Percentiles rank a stretch among this genome's conserved stretches.
Conservation (phyloP, 305 asterid genomes). For the Fraxinus sp. region DNA sequence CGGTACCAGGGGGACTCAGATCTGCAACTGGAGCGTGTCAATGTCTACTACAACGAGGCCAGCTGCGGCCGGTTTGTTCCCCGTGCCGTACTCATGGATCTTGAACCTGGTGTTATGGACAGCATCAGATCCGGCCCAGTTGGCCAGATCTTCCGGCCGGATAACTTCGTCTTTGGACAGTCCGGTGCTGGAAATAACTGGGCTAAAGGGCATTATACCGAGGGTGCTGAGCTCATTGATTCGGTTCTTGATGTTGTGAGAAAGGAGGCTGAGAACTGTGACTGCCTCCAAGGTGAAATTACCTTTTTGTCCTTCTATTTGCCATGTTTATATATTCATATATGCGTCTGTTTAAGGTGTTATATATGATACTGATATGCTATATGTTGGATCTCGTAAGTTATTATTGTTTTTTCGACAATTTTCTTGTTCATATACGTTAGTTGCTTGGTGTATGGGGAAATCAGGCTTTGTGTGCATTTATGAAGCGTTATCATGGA, state of each 20-base stretch:
- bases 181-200: conserved; percentile 34
- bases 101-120: conserved; percentile 38
- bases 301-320: neutral
- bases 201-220: conserved; percentile 37
- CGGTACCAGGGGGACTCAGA: conserved; percentile 28
- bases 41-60: conserved; percentile 37
- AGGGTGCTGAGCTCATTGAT: conserved; percentile 38
- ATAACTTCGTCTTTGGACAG: conserved; percentile 34
- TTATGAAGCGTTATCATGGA: neutral
- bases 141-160: conserved; percentile 35
- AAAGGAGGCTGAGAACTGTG: conserved; percentile 38
- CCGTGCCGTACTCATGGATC: conserved; percentile 38
- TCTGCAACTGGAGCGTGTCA: conserved; percentile 33
- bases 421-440: neutral
- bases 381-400: neutral
- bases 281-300: conserved; percentile 32
- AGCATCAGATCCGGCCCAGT: conserved; percentile 31
- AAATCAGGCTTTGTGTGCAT: neutral
- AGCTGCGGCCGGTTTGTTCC: conserved; percentile 36
- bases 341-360: neutral
- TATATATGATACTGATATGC: neutral
- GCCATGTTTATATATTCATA: neutral
- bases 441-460: neutral
- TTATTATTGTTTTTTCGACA: neutral
- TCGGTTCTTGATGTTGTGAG: conserved; percentile 37